A percentile compares a stretch with the other conserved stretches of the same genome.
Conservation (phyloP, 306 rosid species). For the Vachellia collinsii region DNA sequence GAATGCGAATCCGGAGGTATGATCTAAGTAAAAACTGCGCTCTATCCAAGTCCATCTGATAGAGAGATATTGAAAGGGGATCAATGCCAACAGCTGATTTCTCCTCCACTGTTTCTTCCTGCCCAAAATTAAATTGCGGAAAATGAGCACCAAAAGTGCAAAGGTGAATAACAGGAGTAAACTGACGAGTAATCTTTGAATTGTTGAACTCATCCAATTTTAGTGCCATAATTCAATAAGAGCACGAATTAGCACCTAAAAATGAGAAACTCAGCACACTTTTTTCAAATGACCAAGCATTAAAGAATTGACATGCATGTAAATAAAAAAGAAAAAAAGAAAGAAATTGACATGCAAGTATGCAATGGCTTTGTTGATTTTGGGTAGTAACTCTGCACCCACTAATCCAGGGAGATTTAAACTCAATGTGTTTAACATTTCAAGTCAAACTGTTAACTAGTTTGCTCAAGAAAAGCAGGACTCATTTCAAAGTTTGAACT, state of each 20-base stretch:
- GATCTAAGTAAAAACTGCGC: constrained; percentile 83
- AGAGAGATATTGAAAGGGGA: constrained; percentile 80
- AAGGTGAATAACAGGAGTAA: neutral
- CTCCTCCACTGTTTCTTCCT: constrained; percentile 92
- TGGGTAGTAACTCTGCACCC: neutral
- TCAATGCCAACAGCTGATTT: constrained; percentile 52
- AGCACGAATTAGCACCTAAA: neutral
- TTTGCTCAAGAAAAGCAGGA: neutral
- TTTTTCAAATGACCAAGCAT: neutral
- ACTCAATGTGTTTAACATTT: neutral
- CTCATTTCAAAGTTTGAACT: neutral
- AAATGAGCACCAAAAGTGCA: constrained; percentile 7
- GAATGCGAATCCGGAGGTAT: constrained; percentile 80
- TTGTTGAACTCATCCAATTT: neutral
- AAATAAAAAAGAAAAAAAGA: too few species aligned
- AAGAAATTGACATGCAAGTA: neutral
- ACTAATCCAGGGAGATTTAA: neutral
- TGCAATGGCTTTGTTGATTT: neutral
- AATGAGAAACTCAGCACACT: neutral
- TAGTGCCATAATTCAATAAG: neutral
- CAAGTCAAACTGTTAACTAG: neutral
- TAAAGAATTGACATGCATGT: neutral
- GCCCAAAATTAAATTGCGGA: constrained; percentile 14
- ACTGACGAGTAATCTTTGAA: neutral
- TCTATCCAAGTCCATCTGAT: constrained; percentile 96